A percentile compares a stretch with the other conserved stretches of the same genome.
These are phyloP conservation scores for Botrytis hyacinthi DNA, from an alignment of 2,329 filamentous ascomycete genomes.

Conservation along the genomic window DNA sequence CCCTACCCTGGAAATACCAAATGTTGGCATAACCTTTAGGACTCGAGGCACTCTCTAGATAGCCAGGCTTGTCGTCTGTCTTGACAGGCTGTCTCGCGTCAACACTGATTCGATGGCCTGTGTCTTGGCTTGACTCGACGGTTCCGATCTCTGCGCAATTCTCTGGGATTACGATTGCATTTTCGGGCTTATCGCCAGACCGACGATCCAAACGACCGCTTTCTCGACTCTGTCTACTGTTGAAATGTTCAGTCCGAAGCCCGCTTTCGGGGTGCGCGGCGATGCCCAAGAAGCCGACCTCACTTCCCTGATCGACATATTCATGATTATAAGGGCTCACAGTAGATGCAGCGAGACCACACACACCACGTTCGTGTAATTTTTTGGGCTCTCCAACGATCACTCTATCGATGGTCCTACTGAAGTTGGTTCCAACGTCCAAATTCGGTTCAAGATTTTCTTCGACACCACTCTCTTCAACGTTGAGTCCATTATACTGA, in stretches of 20 bases:
- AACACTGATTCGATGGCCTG: not conserved
- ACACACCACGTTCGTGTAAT: no score
- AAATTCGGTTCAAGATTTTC: not conserved
- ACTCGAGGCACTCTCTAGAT: not conserved
- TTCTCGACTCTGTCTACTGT: not conserved
- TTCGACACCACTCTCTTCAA: not conserved
- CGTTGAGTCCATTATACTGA: not conserved
- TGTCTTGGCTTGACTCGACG: no score
- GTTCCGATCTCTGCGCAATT: not conserved
- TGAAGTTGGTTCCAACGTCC: no score
- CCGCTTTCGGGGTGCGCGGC: not conserved
- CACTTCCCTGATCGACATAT: not conserved
- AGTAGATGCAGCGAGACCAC: rapidly evolving
- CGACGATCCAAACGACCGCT: not conserved
- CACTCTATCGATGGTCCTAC: rapidly evolving
- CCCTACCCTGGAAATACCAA: not conserved
- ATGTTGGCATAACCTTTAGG: not conserved
- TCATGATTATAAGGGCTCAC: not conserved
- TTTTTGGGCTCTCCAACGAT: not conserved
- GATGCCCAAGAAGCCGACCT: not conserved
- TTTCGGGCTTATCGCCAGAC: not conserved
- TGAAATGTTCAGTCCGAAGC: not conserved
- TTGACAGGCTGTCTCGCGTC: not conserved
- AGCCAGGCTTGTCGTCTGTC: no score
- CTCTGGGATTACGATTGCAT: not conserved